Evolutionary conservation across 1,284 basidiomycete species (phyloP).

Genomic region (Sanghuangporus weigelae): DNA sequence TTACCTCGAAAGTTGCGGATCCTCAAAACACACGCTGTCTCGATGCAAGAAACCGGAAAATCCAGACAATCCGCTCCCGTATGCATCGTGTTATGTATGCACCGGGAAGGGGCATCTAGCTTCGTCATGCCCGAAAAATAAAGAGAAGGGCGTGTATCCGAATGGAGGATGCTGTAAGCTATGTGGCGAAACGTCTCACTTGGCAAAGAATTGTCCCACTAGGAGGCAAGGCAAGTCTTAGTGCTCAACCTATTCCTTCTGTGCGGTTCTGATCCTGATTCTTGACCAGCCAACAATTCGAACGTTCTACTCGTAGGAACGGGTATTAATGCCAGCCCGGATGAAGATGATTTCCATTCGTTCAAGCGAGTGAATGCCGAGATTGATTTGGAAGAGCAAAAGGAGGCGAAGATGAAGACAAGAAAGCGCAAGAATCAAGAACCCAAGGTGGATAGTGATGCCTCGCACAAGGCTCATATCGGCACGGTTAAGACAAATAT

Average conservation of each 20-base stretch:
- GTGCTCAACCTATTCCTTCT: not conserved
- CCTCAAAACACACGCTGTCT: conserved; percentile 72
- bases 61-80: conserved; percentile 71
- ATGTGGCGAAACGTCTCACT: conserved; percentile 79
- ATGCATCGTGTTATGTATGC: conserved; percentile 91
- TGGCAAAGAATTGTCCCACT: conserved; percentile 79
- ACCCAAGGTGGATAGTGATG: conserved; percentile 35
- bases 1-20: conserved; percentile 72
- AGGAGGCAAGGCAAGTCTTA: conserved; percentile 48
- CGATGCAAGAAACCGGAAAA: conserved; percentile 67
- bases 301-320: conserved; percentile 42
- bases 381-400: conserved; percentile 55
- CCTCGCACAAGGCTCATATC: conserved; percentile 27
- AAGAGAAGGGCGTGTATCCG: conserved; percentile 80
- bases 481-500: conserved; percentile 40
- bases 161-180: conserved; percentile 90
- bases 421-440: conserved; percentile 26
- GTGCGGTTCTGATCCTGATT: not conserved
- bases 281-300: conserved; percentile 16
- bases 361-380: conserved; percentile 60
- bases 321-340: conserved; percentile 62
- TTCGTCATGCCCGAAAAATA: conserved; percentile 77
- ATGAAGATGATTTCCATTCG: conserved; percentile 91
- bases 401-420: conserved; percentile 39
- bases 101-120: conserved; percentile 77